A percentile compares a stretch with the other conserved stretches of the same genome.
Conservation (phyloP, 768 basidiomycete genomes). For the Auricularia cornea region DNA sequence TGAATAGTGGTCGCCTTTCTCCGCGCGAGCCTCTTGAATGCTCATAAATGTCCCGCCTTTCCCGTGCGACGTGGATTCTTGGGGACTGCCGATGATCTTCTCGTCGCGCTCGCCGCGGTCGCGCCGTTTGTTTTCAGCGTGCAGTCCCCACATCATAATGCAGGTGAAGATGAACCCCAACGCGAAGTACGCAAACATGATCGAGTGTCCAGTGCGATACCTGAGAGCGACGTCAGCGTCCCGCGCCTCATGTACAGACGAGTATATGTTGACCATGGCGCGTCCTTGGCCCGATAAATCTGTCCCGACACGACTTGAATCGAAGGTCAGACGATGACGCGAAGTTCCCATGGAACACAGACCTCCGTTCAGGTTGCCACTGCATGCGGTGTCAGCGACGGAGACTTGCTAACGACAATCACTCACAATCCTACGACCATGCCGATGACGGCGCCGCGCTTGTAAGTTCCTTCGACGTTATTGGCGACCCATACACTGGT, state of each 20-base stretch:
- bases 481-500: constrained; percentile 62
- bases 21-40: not conserved
- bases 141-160: constrained; percentile 34
- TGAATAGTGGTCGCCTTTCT: not conserved
- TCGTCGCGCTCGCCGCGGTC: constrained; percentile 64
- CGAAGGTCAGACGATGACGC: constrained; percentile 17
- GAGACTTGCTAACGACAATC: not conserved
- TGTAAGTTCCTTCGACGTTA: constrained; percentile 69
- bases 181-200: constrained; percentile 51
- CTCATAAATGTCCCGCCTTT: not conserved
- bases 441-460: constrained; percentile 60
- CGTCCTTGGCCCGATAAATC: constrained; percentile 56
- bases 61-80: not conserved
- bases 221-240: not conserved
- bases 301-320: not conserved
- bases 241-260: not conserved
- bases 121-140: constrained; percentile 56
- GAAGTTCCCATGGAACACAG: constrained; percentile 63
- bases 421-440: constrained; percentile 61
- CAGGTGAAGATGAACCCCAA: constrained; percentile 47
- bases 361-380: constrained; percentile 66
- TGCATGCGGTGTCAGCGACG: constrained; percentile 3
- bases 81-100: constrained; percentile 40
- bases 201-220: not conserved
- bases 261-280: constrained; percentile 46